These are phyloP conservation scores for Phaffomyces antillensis DNA, from an alignment of 805 yeast species.

Conservation along the genomic window DNA sequence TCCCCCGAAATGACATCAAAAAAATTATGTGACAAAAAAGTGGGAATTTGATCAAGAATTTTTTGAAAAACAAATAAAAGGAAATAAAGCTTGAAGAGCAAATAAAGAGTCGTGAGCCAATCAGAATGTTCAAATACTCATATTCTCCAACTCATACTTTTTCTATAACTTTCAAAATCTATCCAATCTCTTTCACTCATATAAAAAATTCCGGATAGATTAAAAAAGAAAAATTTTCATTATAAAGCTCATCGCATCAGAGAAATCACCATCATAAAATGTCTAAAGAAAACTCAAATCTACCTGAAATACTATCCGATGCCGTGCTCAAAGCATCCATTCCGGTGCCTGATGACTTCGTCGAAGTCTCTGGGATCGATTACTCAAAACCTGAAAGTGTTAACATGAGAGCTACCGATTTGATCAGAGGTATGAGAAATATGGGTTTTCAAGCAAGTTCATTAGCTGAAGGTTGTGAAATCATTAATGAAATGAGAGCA, in stretches of 20 bases:
- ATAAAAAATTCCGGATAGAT: no score
- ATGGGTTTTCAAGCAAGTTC: constrained; percentile 98
- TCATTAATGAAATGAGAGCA: constrained; percentile 82
- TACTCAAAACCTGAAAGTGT: constrained; percentile 72
- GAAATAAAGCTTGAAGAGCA: no score
- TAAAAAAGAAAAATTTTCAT: not conserved
- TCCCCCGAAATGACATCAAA: no score
- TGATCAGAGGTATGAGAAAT: constrained; percentile 74
- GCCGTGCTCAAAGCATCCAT: constrained; percentile 83
- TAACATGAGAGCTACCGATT: constrained; percentile 72
- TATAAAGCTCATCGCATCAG: not conserved
- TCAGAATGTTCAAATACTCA: no score
- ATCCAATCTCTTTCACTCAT: no score
- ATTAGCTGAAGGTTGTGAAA: constrained; percentile 82
- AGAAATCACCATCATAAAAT: constrained; percentile 10
- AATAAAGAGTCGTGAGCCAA: no score
- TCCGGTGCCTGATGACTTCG: constrained; percentile 76
- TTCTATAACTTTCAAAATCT: no score
- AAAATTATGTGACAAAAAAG: no score
- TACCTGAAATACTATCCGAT: constrained; percentile 76
- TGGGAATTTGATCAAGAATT: no score
- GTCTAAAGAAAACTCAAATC: constrained; percentile 32
- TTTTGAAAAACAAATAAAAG: no score
- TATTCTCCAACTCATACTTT: no score
- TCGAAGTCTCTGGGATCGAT: constrained; percentile 81